Evolutionary conservation across 805 yeast species (phyloP), one percentile per base, ranked within the genome.

Genomic region (Metschnikowia chrysomelidarum): DNA sequence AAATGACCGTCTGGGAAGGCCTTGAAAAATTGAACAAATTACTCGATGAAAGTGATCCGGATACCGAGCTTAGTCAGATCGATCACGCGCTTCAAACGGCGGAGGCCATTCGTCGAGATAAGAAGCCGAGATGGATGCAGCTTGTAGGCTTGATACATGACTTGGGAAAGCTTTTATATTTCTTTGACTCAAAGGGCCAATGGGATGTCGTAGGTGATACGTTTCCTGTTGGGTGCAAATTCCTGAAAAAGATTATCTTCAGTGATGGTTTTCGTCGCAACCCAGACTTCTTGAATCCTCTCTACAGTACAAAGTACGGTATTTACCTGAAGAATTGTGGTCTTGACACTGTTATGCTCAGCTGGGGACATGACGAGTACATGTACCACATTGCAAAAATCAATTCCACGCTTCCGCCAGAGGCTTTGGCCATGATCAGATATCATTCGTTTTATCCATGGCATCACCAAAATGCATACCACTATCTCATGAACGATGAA

Each of bases 181-280:
- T 80, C 45, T 81, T 74, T 50, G 87, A 79, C 47, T 80, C 86
- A 10, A 69, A 76, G 47, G 87, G 87, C 6, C 87, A 81, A 54
- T 81, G 87, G 87, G 87, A 81, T 51, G 88, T 81, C 19, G 88
- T 81, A 14, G 88, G 88, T 5, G 88, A 81, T 52, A 81, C 87
- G 3, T 81, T 81, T 49, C 85, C 87, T 0, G 85, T 81, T 17
- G 88, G 88, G 3, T 81, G 88, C 54, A 69, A 70, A 40, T 80
- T 70, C 49, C 78, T 76, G 48, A 71, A 71, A 38, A 71, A 73
- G 43, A 78, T 76, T 31, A 80, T 81, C 10, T 76, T 75, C 45
- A 72, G 78, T 27, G 81, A 78, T 23, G 75, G 71, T 43, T 81
- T 81, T 55, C 66, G 70, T 36, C 57, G 62, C 15, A 81, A 81